These are phyloP conservation scores for Beauveria bassiana DNA, from an alignment of 2,329 filamentous ascomycete genomes.

Conservation along the genomic window DNA sequence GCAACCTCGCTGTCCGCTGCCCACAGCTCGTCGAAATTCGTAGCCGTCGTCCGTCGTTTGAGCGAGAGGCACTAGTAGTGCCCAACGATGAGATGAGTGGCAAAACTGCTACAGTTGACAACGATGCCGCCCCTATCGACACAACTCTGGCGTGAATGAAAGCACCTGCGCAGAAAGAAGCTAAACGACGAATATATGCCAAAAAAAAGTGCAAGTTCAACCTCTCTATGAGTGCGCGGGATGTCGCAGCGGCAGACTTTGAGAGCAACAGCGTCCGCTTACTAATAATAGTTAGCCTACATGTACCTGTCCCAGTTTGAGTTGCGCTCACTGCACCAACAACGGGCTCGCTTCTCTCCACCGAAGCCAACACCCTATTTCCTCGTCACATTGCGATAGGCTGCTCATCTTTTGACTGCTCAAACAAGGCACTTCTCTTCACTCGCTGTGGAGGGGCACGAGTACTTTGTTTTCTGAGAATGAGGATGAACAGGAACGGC, in stretches of 20 bases:
- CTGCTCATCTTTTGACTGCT: too few relatives aligned
- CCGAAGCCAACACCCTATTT: too few relatives aligned
- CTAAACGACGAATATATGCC: background rate
- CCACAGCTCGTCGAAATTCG: too few relatives aligned
- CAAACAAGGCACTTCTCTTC: too few relatives aligned
- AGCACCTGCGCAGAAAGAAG: too few relatives aligned
- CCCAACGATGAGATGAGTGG: background rate
- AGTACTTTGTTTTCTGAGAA: too few relatives aligned
- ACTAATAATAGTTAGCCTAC: background rate
- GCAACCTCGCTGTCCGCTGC: background rate
- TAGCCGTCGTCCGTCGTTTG: too few relatives aligned
- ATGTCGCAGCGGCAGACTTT: background rate
- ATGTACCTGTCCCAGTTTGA: background rate
- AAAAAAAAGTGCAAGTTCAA: background rate
- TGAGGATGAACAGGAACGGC: too few relatives aligned
- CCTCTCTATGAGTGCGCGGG: background rate
- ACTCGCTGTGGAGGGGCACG: too few relatives aligned
- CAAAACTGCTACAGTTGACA: background rate
- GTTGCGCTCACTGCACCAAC: background rate
- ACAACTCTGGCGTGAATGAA: background rate
- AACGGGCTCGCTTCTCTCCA: too few relatives aligned
- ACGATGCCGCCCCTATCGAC: background rate
- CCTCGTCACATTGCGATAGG: too few relatives aligned
- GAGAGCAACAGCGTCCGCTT: slow-evolving; percentile 3
- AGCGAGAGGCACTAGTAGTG: background rate